Percentiles rank a stretch among this genome's conserved stretches.
Conservation (phyloP, 2,329 filamentous ascomycete species). For the Claviceps monticola region DNA sequence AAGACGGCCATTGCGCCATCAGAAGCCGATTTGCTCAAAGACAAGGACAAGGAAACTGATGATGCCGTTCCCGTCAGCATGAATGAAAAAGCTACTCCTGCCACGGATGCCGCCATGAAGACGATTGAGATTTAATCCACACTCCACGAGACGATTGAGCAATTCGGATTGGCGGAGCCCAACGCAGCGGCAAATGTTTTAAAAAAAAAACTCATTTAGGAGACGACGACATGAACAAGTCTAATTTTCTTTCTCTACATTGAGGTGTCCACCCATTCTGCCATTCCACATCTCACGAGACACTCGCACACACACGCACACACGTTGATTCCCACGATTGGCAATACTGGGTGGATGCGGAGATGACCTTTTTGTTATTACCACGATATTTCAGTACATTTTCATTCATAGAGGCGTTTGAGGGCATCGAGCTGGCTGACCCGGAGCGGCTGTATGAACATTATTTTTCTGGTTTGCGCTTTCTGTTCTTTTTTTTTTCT, state of each 20-base stretch:
- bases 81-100: constrained; percentile 30
- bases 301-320: too few relatives aligned
- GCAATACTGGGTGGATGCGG: background rate
- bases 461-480: background rate
- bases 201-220: too few relatives aligned
- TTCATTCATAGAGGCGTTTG: background rate
- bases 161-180: background rate
- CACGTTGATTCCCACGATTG: too few relatives aligned
- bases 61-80: constrained; percentile 19
- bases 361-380: background rate
- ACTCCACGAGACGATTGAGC: background rate
- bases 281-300: background rate
- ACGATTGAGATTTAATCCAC: constrained; percentile 42
- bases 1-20: constrained; percentile 20
- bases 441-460: background rate
- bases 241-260: constrained; percentile 1
- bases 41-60: constrained; percentile 25
- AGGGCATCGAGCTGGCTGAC: background rate
- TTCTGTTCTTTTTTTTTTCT: background rate
- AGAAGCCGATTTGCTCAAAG: constrained; percentile 20
- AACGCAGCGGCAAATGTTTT: background rate
- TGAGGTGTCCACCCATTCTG: background rate
- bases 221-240: constrained; percentile 14
- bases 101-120: constrained; percentile 41
- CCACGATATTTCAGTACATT: background rate